phyloP scores from a whole-genome alignment of 2,329 filamentous ascomycete genomes.

The Xylariaceae sp. region DNA sequence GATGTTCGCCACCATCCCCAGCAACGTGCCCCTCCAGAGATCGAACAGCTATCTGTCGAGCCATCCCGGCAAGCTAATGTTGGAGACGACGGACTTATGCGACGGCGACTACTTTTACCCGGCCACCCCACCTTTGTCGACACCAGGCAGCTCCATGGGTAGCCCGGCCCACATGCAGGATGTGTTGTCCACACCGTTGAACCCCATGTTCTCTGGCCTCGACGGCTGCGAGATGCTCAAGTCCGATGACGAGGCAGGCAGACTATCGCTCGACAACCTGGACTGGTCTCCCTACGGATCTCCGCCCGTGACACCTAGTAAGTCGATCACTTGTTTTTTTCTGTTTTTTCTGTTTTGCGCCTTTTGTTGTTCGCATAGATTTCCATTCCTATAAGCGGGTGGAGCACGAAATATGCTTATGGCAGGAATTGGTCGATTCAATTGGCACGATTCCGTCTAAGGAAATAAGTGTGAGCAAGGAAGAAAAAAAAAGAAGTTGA shows the following conservation, averaged over 20 bases:
- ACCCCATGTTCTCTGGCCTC: slow-evolving; percentile 69
- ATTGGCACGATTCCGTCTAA: neutral
- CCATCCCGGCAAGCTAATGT: slow-evolving; percentile 45
- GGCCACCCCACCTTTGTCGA: slow-evolving; percentile 80
- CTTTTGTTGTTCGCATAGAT: neutral
- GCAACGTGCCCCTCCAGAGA: slow-evolving; percentile 72
- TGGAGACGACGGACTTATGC: slow-evolving; percentile 66
- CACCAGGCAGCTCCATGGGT: slow-evolving; percentile 76
- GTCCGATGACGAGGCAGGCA: slow-evolving; percentile 64
- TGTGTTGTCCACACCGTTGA: slow-evolving; percentile 74
- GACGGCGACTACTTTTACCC: slow-evolving; percentile 63
- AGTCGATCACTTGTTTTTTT: slow-evolving; percentile 37
- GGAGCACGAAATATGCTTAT: neutral
- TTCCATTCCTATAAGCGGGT: neutral
- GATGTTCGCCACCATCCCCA: slow-evolving; percentile 53
- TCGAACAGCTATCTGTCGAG: slow-evolving; percentile 54
- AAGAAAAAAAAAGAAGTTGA: neutral
- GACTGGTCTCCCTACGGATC: slow-evolving; percentile 76
- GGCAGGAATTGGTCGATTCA: too few species aligned
- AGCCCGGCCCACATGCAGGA: slow-evolving; percentile 72
- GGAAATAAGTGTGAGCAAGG: neutral
- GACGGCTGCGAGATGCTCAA: slow-evolving; percentile 64
- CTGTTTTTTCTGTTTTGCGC: neutral
- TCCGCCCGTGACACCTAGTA: slow-evolving; percentile 87
- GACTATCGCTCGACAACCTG: slow-evolving; percentile 63